phyloP scores from a whole-genome alignment of 495 filamentous ascomycete species.

The Mycothermus thermophilus region DNA sequence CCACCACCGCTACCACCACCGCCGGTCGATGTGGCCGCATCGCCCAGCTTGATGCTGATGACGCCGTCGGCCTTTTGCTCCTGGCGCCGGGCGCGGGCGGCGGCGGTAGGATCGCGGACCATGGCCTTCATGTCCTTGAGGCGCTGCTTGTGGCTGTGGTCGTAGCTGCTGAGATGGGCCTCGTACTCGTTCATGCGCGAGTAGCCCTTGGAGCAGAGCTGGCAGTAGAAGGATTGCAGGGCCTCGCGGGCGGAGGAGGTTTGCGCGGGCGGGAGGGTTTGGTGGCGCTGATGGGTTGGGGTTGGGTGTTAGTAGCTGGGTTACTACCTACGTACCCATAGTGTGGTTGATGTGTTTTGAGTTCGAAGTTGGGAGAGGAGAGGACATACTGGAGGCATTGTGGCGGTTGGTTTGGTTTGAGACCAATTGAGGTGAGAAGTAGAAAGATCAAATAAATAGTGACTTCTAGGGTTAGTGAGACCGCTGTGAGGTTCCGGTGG shows the following conservation, averaged over 20 bases:
- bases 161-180: constrained; percentile 54
- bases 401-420: constrained; percentile 1
- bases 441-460: too few species aligned
- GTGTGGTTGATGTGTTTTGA: too few species aligned
- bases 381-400: constrained; percentile 33
- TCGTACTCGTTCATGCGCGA: constrained; percentile 57
- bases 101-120: constrained; percentile 42
- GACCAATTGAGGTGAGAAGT: too few species aligned
- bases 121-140: constrained; percentile 56
- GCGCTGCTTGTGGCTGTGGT: constrained; percentile 54
- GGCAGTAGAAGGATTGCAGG: constrained; percentile 77
- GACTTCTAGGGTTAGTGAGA: too few species aligned
- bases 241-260: constrained; percentile 82
- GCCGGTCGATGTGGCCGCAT: constrained; percentile 10
- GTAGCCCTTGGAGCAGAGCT: constrained; percentile 57
- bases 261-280: constrained; percentile 42
- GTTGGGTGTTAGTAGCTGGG: constrained; percentile 2
- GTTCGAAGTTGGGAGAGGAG: background rate
- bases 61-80: constrained; percentile 56
- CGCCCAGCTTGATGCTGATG: constrained; percentile 43
- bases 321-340: too few species aligned
- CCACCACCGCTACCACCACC: constrained; percentile 19
- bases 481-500: background rate
- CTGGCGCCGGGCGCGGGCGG: constrained; percentile 49
- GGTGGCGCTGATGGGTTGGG: constrained; percentile 24